These are phyloP conservation scores for Hibiscus syriacus DNA, from an alignment of 345 rosid genomes.

Conservation along the genomic window DNA sequence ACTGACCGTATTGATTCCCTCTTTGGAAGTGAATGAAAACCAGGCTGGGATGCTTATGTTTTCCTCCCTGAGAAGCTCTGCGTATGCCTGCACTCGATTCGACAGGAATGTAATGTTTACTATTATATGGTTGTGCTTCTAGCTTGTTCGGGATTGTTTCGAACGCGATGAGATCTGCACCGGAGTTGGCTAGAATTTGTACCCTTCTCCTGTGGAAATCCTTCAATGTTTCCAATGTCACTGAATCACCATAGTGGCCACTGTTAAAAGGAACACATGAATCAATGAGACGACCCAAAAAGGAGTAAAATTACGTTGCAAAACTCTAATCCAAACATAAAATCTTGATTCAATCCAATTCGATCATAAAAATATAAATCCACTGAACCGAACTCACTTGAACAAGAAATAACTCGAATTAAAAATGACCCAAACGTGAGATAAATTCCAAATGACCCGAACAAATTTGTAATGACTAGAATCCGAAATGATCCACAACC, in stretches of 20 bases:
- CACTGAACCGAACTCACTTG: too few relatives aligned
- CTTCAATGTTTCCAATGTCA: conserved; percentile 56
- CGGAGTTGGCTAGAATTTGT: conserved; percentile 57
- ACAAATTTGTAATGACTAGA: too few relatives aligned
- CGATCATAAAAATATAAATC: too few relatives aligned
- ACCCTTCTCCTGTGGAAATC: conserved; percentile 83
- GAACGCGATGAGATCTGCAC: conserved; percentile 74
- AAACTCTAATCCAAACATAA: too few relatives aligned
- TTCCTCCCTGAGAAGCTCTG: conserved; percentile 80
- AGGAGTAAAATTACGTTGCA: too few relatives aligned
- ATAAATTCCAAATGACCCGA: too few relatives aligned
- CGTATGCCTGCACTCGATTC: conserved; percentile 45
- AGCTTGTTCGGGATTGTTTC: conserved; percentile 87
- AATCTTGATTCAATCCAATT: too few relatives aligned
- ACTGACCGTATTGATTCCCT: conserved; percentile 57
- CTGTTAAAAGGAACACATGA: conserved; percentile 25
- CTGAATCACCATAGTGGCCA: conserved; percentile 58
- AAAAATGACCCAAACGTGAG: too few relatives aligned
- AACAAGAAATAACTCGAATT: too few relatives aligned
- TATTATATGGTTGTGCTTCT: conserved; percentile 60
- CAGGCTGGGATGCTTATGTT: conserved; percentile 61
- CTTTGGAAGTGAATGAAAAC: conserved; percentile 73
- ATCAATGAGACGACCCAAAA: background rate
- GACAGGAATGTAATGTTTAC: background rate
- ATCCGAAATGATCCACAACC: too few relatives aligned